A percentile compares a stretch with the other conserved stretches of the same genome.
phyloP scores from a whole-genome alignment of 305 asterid genomes.

The Fraxinus floribunda region DNA sequence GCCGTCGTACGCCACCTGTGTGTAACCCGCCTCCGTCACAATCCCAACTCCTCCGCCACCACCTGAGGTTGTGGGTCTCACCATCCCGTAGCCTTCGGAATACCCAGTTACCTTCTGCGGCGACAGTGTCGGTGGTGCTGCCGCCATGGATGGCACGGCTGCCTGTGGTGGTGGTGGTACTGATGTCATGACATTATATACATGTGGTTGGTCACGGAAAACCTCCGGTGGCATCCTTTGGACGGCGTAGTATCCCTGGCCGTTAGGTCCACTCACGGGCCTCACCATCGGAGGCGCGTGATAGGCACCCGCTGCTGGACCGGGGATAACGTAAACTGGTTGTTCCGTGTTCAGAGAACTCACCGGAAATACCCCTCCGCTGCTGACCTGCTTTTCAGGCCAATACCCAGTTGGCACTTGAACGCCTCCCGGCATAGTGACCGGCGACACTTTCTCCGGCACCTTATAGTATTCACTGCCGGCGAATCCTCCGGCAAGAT shows the following conservation, averaged over 20 bases:
- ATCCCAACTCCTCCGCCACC: not conserved
- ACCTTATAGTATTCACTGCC: constrained; percentile 60
- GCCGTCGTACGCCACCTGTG: constrained; percentile 68
- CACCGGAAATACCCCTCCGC: constrained; percentile 47
- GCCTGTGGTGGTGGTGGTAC: constrained; percentile 31
- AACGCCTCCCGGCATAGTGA: constrained; percentile 37
- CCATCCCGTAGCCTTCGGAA: constrained; percentile 64
- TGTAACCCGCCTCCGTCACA: constrained; percentile 52
- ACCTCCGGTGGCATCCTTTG: constrained; percentile 55
- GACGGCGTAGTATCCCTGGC: constrained; percentile 59
- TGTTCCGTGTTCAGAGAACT: constrained; percentile 47
- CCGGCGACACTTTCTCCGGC: constrained; percentile 51
- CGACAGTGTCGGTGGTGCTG: constrained; percentile 37
- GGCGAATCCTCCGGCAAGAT: constrained; percentile 41
- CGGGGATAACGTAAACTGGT: constrained; percentile 64
- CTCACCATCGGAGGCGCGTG: constrained; percentile 52
- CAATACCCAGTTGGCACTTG: constrained; percentile 39
- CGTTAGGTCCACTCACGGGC: constrained; percentile 44
- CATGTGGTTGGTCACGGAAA: constrained; percentile 33
- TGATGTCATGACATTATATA: constrained; percentile 41
- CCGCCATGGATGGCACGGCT: constrained; percentile 40
- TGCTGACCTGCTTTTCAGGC: constrained; percentile 55
- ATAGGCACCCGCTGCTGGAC: constrained; percentile 40
- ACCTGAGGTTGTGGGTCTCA: constrained; percentile 32
- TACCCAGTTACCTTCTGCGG: constrained; percentile 54